Conservation (phyloP, 805 yeast species). For the Candida adriatica region DNA sequence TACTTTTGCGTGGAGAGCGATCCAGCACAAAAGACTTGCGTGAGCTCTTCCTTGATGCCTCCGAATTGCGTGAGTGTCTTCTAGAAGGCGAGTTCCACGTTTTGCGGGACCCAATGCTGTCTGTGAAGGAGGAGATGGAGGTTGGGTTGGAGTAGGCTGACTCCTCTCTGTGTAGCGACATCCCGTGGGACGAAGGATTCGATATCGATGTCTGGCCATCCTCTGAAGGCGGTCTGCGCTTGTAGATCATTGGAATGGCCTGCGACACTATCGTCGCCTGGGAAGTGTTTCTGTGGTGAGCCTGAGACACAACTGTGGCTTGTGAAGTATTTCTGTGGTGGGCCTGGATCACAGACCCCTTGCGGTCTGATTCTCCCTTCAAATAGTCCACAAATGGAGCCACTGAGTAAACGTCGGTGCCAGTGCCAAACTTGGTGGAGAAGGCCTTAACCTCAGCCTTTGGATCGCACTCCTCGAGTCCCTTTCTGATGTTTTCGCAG, state of each 20-base stretch:
- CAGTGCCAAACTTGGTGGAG: slow-evolving; percentile 53
- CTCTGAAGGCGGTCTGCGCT: slow-evolving; percentile 27
- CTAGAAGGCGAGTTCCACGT: slow-evolving; percentile 26
- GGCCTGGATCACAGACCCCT: slow-evolving; percentile 3
- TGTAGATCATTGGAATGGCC: background rate
- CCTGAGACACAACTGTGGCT: slow-evolving; percentile 9
- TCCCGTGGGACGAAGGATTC: slow-evolving; percentile 20
- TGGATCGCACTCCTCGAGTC: slow-evolving; percentile 64
- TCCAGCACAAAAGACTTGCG: slow-evolving; percentile 21
- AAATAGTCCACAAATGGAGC: slow-evolving; percentile 59
- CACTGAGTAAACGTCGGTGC: slow-evolving; percentile 50
- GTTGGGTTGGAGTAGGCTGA: slow-evolving; percentile 25
- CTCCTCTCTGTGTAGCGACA: slow-evolving; percentile 16
- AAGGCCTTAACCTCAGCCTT: slow-evolving; percentile 49
- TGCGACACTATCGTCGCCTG: background rate
- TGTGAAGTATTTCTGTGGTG: slow-evolving; percentile 18
- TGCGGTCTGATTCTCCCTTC: slow-evolving; percentile 30
- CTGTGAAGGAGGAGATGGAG: slow-evolving; percentile 23
- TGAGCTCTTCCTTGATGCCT: slow-evolving; percentile 3
- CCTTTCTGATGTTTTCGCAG: slow-evolving; percentile 61
- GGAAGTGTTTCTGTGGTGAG: slow-evolving; percentile 1
- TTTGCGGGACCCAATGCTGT: slow-evolving; percentile 20
- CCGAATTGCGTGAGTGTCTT: slow-evolving; percentile 22
- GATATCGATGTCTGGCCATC: slow-evolving; percentile 25
- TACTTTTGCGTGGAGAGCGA: slow-evolving; percentile 3